phyloP scores from a whole-genome alignment of 2,329 filamentous ascomycete genomes.

The Colletotrichum sp. region DNA sequence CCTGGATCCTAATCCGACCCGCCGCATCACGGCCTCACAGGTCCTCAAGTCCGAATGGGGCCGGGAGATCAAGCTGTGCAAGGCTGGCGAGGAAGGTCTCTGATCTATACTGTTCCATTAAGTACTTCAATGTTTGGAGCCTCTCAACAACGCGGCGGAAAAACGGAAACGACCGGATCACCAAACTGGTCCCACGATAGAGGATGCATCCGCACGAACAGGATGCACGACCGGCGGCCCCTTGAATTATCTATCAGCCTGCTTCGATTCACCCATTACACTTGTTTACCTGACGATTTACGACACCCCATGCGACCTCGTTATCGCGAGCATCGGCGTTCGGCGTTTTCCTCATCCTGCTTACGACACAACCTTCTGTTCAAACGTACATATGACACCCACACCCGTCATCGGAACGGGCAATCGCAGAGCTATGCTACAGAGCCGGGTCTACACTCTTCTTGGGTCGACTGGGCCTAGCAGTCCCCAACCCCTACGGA shows the following conservation, averaged over 20 bases:
- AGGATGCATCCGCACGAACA: conserved; percentile 1
- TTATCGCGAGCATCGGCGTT: conserved; percentile 24
- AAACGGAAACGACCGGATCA: not conserved
- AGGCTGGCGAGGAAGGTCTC: conserved; percentile 93
- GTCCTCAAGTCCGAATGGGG: conserved; percentile 99
- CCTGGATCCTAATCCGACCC: conserved; percentile 88
- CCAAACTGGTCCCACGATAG: not conserved
- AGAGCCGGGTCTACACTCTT: not conserved
- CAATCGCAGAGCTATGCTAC: conserved; percentile 14
- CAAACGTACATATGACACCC: conserved; percentile 13
- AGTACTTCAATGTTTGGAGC: not conserved
- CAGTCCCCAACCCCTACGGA: conserved; percentile 4
- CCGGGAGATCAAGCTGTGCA: conserved; percentile 95
- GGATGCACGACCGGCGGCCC: conserved; percentile 9
- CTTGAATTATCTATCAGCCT: not conserved
- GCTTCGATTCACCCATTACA: conserved; percentile 15
- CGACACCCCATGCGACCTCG: conserved; percentile 20
- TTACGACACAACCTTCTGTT: conserved; percentile 16
- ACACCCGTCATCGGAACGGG: conserved; percentile 2
- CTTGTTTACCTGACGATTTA: conserved; percentile 20
- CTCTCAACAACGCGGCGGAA: not conserved
- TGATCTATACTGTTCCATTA: conserved; percentile 45
- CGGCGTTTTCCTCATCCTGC: conserved; percentile 19
- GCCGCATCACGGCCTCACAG: conserved; percentile 94
- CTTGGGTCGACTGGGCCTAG: not conserved